Evolutionary conservation across 805 yeast species (phyloP).

Genomic region (Ogataea sp.): DNA sequence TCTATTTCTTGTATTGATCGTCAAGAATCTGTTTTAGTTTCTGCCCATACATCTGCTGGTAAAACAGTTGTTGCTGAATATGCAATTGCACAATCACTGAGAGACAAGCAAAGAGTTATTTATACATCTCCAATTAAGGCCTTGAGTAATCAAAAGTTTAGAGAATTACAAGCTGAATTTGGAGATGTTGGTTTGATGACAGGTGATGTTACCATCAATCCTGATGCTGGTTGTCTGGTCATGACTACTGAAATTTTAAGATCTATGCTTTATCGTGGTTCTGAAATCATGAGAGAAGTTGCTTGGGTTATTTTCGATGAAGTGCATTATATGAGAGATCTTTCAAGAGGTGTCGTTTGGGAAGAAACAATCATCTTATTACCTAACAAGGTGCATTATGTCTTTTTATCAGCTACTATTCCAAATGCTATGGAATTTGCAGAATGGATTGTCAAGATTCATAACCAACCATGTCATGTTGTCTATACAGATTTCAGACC

Average conservation of each 20-base stretch:
- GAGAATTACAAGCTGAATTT: constrained; percentile 87
- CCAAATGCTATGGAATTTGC: constrained; percentile 99
- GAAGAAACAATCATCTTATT: constrained; percentile 94
- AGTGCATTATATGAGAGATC: constrained; percentile 97
- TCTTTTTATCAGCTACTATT: constrained; percentile 89
- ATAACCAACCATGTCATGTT: constrained; percentile 95
- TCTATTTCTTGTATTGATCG: constrained; percentile 94
- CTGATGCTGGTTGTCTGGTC: constrained; percentile 95
- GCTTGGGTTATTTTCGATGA: constrained; percentile 99
- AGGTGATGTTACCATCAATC: constrained; percentile 97
- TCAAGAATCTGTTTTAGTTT: constrained; percentile 87
- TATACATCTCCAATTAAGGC: constrained; percentile 96
- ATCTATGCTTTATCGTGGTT: constrained; percentile 94
- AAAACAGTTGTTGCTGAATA: constrained; percentile 96
- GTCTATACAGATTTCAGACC: constrained; percentile 99
- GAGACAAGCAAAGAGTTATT: constrained; percentile 88
- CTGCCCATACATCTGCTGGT: constrained; percentile 98
- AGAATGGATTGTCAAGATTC: constrained; percentile 95
- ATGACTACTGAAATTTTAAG: constrained; percentile 98
- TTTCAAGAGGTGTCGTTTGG: constrained; percentile 99
- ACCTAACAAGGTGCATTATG: constrained; percentile 94
- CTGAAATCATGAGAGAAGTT: constrained; percentile 97
- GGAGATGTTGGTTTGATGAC: constrained; percentile 98
- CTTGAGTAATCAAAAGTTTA: constrained; percentile 84
- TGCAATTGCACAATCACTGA: constrained; percentile 90